phyloP scores from a whole-genome alignment of 768 basidiomycete genomes.

The Rhodotorula paludigena region DNA sequence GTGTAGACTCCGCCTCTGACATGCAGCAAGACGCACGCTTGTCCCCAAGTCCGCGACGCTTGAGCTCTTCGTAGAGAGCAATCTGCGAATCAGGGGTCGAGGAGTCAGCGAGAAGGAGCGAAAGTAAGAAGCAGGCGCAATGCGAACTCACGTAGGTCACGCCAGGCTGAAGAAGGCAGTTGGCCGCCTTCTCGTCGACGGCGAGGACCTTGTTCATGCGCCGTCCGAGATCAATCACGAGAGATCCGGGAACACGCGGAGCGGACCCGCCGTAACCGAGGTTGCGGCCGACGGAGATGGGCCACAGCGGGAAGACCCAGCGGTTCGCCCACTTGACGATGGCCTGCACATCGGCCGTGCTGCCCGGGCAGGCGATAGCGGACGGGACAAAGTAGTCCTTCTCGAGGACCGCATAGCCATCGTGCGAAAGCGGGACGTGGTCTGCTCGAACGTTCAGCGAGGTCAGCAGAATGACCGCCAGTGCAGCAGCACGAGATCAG shows the following conservation, averaged over 20 bases:
- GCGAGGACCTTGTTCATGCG: slow-evolving; percentile 37
- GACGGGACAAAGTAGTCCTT: slow-evolving; percentile 31
- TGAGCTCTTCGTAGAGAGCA: slow-evolving; percentile 33
- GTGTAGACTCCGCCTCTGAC: slow-evolving; percentile 10
- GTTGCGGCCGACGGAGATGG: slow-evolving; percentile 35
- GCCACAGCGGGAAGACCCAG: slow-evolving; percentile 31
- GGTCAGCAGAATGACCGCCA: background rate
- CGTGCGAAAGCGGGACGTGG: background rate
- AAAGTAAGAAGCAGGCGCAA: slow-evolving; percentile 3
- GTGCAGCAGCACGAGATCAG: no score
- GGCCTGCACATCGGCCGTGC: slow-evolving; percentile 16
- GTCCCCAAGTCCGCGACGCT: slow-evolving; percentile 16
- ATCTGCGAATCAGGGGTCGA: no score
- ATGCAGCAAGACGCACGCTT: no score
- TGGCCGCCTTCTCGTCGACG: slow-evolving; percentile 29
- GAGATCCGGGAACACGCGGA: slow-evolving; percentile 30
- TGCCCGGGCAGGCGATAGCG: slow-evolving; percentile 21
- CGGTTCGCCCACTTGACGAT: slow-evolving; percentile 36
- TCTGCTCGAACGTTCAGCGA: background rate
- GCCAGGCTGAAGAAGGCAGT: slow-evolving; percentile 33
- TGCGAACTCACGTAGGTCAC: slow-evolving; percentile 38
- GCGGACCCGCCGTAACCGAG: slow-evolving; percentile 39
- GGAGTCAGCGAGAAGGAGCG: background rate
- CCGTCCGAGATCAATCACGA: slow-evolving; percentile 21
- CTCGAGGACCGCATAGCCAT: background rate